Evolutionary conservation across 352 stramenopile genomes (phyloP), one percentile per base, ranked within the genome.

Genomic region (Pythium dissimile): DNA sequence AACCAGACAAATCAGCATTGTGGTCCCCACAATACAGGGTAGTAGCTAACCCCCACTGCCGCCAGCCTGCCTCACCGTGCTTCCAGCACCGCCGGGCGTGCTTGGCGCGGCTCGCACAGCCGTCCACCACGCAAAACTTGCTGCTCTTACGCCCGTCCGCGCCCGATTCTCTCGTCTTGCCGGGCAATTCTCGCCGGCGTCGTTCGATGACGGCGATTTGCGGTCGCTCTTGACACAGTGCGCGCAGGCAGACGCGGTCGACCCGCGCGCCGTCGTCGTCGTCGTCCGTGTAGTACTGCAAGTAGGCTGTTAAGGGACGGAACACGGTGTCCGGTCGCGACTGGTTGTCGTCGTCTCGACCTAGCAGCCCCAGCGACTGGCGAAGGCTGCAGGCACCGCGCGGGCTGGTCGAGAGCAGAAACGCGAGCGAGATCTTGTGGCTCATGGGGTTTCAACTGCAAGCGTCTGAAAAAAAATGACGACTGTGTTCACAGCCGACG

Each of bases 1-100:
- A 45, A 53, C 16, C 2, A 24, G 16, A 1, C 32, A 7, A 38
- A 21, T 28, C 20, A 35, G 13, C 15, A 35, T 11, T 5, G 27
- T 12, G 8, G 13, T 23, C n/a, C n/a, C n/a, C n/a, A n/a, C n/a
- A n/a, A n/a, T n/a, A n/a, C n/a, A n/a, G n/a, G n/a, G n/a, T n/a
- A n/a, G n/a, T n/a, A n/a, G n/a, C n/a, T n/a, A n/a, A n/a, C n/a
- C n/a, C n/a, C n/a, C n/a, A n/a, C n/a, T n/a, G n/a, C n/a, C n/a
- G n/a, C 10, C 21, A 43, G 44, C 15, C 12, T 13, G 6, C 27
- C 42, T 11, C 47, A 54, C 53, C 59, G 38, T 68, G 61, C 28
- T 64, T 63, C 61, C 61, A 68, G 46, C 61, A 68, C 10, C 41
- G 38, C 11, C 61, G 32, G 7, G 46, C 45, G 46, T 68, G 53